phyloP scores from a whole-genome alignment of 441 rosid genomes.

The Adansonia gregorii region DNA sequence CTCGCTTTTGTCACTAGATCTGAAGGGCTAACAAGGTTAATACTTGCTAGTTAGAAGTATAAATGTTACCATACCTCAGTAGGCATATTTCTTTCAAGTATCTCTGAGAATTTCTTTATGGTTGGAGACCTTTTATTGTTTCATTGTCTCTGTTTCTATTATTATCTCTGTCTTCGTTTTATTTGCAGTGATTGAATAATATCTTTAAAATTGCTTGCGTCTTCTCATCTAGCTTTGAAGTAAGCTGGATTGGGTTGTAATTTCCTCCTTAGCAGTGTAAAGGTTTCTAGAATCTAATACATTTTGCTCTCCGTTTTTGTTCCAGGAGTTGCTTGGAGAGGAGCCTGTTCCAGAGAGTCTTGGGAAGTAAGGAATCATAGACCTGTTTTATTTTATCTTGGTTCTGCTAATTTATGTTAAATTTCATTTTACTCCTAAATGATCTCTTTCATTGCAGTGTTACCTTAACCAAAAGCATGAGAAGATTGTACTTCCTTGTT shows the following conservation, averaged over 20 bases:
- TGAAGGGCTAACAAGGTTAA: neutral
- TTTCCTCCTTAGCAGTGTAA: neutral
- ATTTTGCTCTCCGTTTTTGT: conserved; percentile 1
- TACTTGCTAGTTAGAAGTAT: conserved; percentile 9
- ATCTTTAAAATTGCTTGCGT: neutral
- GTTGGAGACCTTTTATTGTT: neutral
- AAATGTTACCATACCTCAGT: neutral
- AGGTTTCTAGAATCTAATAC: conserved; percentile 3
- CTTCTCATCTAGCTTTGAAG: neutral
- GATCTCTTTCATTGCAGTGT: conserved; percentile 51
- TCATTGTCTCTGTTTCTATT: conserved; percentile 6
- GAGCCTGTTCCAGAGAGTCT: conserved; percentile 37
- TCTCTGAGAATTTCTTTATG: conserved; percentile 8
- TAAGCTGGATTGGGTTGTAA: conserved; percentile 1
- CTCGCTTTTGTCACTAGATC: conserved; percentile 1
- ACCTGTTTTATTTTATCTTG: conserved; percentile 23
- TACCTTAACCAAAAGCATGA: conserved; percentile 84
- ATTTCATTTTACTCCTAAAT: conserved; percentile 31
- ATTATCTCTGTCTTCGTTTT: neutral
- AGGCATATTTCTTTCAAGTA: neutral
- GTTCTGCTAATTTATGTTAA: conserved; percentile 17
- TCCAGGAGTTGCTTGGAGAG: conserved; percentile 57
- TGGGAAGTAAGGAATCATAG: conserved; percentile 51
- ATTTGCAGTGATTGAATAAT: neutral
- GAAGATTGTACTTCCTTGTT: conserved; percentile 85